Percentiles rank a stretch among this genome's conserved stretches.
Evolutionary conservation across 352 stramenopile genomes (phyloP).

Genomic region (Globisporangium apiculatum): DNA sequence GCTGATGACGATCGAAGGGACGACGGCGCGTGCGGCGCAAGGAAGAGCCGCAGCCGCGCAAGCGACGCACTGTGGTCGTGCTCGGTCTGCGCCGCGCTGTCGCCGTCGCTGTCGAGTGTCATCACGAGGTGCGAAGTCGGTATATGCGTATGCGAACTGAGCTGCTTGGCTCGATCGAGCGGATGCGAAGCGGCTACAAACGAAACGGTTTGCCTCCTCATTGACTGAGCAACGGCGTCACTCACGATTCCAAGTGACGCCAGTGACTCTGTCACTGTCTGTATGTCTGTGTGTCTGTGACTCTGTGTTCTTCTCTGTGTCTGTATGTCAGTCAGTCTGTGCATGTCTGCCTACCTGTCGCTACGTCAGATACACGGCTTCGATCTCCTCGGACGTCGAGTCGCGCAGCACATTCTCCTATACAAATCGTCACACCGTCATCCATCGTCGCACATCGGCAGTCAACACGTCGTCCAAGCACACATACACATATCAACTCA

Average conservation of each 20-base stretch:
- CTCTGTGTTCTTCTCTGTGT: not conserved
- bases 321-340: not conserved
- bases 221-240: too few relatives aligned
- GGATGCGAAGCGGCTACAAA: too few relatives aligned
- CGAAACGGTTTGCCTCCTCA: too few relatives aligned
- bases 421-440: too few relatives aligned
- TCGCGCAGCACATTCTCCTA: constrained; percentile 83
- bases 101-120: not conserved
- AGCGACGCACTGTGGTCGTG: constrained; percentile 18
- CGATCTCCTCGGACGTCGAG: constrained; percentile 78
- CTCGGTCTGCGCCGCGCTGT: not conserved
- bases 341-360: not conserved
- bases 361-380: constrained; percentile 78
- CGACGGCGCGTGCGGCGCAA: constrained; percentile 16
- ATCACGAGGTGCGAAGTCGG: too few relatives aligned
- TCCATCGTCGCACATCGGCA: too few relatives aligned
- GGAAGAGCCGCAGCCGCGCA: constrained; percentile 24
- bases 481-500: not conserved
- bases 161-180: too few relatives aligned
- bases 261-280: too few relatives aligned
- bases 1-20: not conserved
- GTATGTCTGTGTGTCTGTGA: not conserved
- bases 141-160: too few relatives aligned
- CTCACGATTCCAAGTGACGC: too few relatives aligned
- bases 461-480: too few relatives aligned